Percentiles rank a stretch among this genome's conserved stretches.
These are phyloP conservation scores for Melanomma pulvis-pyrius DNA, from an alignment of 495 filamentous ascomycete genomes.

Conservation along the genomic window DNA sequence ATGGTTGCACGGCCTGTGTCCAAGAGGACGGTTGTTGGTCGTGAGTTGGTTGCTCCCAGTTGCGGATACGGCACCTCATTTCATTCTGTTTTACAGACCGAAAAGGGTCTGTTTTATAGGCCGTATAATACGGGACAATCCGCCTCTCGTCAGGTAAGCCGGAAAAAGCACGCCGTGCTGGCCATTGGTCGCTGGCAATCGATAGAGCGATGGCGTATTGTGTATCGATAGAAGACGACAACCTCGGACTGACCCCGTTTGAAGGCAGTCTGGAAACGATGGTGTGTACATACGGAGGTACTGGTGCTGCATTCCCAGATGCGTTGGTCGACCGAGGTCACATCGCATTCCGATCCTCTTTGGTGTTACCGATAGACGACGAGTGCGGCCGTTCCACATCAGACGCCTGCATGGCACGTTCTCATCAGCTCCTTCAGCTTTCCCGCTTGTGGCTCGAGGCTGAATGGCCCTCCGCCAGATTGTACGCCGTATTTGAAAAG, in stretches of 20 bases:
- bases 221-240: neutral
- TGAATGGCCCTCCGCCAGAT: neutral
- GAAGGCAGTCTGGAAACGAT: neutral
- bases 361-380: neutral
- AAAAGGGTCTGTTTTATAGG: neutral
- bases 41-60: neutral
- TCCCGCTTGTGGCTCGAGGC: neutral
- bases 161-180: neutral
- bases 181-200: neutral
- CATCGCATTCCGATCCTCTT: constrained; percentile 12
- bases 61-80: neutral
- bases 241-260: neutral
- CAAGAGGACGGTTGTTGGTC: neutral
- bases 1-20: neutral
- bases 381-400: neutral
- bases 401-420: neutral
- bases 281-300: no score
- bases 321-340: neutral
- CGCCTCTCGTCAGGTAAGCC: neutral
- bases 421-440: neutral
- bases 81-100: neutral
- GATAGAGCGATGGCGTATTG: neutral
- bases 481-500: neutral
- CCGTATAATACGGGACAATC: neutral
- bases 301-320: neutral